Evolutionary conservation across 495 filamentous ascomycete species (phyloP).

Genomic region (Schizothecium vesticola): DNA sequence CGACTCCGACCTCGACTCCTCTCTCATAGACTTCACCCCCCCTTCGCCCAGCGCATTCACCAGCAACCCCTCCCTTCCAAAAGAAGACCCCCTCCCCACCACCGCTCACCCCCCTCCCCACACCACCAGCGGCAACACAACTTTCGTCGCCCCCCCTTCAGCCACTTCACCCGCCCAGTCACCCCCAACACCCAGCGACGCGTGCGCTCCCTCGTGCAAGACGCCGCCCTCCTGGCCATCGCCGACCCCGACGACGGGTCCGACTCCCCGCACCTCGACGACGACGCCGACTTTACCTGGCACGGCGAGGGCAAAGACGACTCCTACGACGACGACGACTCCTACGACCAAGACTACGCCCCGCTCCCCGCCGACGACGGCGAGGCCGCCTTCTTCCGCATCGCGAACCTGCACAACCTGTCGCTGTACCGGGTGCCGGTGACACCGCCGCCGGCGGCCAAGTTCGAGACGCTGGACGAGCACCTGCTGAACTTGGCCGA

Average conservation of each 20-base stretch:
- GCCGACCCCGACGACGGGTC: background rate
- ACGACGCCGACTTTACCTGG: background rate
- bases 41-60: too few species aligned
- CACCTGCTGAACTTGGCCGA: constrained; percentile 1
- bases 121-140: too few species aligned
- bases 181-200: background rate
- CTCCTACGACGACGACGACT: too few species aligned
- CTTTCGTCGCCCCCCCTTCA: background rate
- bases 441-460: background rate
- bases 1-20: background rate
- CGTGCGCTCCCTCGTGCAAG: background rate
- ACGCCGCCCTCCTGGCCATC: background rate
- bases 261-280: background rate
- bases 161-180: background rate
- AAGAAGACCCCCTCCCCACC: too few species aligned
- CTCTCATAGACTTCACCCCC: background rate
- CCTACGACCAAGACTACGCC: background rate
- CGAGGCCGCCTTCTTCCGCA: background rate
- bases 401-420: background rate
- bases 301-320: background rate
- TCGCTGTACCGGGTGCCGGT: background rate
- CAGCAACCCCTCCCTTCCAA: too few species aligned
- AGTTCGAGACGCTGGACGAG: background rate
- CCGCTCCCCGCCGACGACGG: background rate
- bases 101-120: background rate